These are phyloP conservation scores for Penicillium angulare DNA, from an alignment of 495 filamentous ascomycete genomes.

Conservation along the genomic window DNA sequence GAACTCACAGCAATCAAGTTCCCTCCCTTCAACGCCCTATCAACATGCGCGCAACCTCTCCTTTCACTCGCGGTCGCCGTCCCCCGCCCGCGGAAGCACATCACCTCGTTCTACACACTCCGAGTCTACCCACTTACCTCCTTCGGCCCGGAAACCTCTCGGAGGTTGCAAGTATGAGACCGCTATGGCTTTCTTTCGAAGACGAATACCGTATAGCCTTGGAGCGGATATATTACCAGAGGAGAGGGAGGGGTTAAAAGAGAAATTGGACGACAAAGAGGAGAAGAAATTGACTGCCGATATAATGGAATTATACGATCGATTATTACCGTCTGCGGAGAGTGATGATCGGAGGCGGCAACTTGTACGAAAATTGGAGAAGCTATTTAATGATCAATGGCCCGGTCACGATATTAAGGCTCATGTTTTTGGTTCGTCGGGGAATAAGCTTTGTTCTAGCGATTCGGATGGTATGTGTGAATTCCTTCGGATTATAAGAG, in stretches of 20 bases:
- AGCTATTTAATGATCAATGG: slow-evolving; percentile 84
- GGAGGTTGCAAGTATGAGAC: slow-evolving; percentile 81
- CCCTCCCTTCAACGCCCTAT: slow-evolving; percentile 90
- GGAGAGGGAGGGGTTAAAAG: slow-evolving; percentile 62
- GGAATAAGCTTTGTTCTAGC: slow-evolving; percentile 90
- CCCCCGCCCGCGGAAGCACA: slow-evolving; percentile 73
- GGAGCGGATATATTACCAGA: slow-evolving; percentile 71
- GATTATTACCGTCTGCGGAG: slow-evolving; percentile 76
- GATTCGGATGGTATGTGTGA: slow-evolving; percentile 84
- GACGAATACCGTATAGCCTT: slow-evolving; percentile 90
- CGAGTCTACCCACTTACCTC: slow-evolving; percentile 72
- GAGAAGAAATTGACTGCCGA: slow-evolving; percentile 76
- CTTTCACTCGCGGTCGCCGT: slow-evolving; percentile 82
- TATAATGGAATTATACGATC: slow-evolving; percentile 79
- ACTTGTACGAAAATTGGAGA: slow-evolving; percentile 82
- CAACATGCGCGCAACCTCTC: slow-evolving; percentile 83
- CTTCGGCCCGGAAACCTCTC: slow-evolving; percentile 59
- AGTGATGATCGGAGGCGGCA: slow-evolving; percentile 71
- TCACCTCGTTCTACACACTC: slow-evolving; percentile 90
- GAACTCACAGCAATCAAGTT: slow-evolving; percentile 74
- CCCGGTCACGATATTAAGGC: slow-evolving; percentile 87
- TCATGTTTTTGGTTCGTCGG: slow-evolving; percentile 94
- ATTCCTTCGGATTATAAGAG: not conserved
- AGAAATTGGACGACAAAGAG: slow-evolving; percentile 67
- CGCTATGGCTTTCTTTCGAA: slow-evolving; percentile 64